Evolutionary conservation across 495 filamentous ascomycete genomes (phyloP), one percentile per base, ranked within the genome.

Genomic region (Paragyromitra xinjiangensis): DNA sequence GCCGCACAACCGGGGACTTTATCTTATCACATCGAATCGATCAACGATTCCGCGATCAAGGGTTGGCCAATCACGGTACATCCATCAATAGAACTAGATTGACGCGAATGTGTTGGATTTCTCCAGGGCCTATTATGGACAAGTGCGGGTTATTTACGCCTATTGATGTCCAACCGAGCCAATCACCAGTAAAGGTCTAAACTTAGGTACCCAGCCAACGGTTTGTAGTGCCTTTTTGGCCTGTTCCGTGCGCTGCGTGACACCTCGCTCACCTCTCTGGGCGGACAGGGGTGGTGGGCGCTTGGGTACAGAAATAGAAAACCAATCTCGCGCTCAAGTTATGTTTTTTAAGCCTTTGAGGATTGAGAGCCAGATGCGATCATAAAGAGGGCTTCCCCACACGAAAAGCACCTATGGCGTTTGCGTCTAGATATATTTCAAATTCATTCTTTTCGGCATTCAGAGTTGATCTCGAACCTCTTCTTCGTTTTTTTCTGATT

Each of bases 311-410:
- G 24, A 56, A 42, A 59, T 74, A 74, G 64, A 66, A 65, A 61
- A 66, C 51, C 50, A 59, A 72, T 72, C 69, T 72, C 59, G 14
- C 24, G 16, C 39, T 56, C 29, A 39, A 66, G 39, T 67, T 61
- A 40, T 58, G 58, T 62, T 69, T 69, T 69, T 42, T 50, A 19
- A 26, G 11, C n/a, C 26, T 37, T 59, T 26, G 14, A 45, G 37
- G 19, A 16, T 51, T 58, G 16, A n/a, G 51, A 51, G 53, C 42
- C 29, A 34, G 29, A 34, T 34, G 29, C 45, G 29, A 64, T 59
- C 58, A 77, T 77, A 77, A 77, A 66, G 50, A 73, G 69, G 51
- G 14, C 59, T 22, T 59, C 73, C 59, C 66, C 59, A 58, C 55
- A 55, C 22, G 37, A 66, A 34, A 34, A 48, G 65, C 66, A 77